A percentile compares a stretch with the other conserved stretches of the same genome.
phyloP scores from a whole-genome alignment of 176 grass and related monocot genomes.

The Paspalum notatum region DNA sequence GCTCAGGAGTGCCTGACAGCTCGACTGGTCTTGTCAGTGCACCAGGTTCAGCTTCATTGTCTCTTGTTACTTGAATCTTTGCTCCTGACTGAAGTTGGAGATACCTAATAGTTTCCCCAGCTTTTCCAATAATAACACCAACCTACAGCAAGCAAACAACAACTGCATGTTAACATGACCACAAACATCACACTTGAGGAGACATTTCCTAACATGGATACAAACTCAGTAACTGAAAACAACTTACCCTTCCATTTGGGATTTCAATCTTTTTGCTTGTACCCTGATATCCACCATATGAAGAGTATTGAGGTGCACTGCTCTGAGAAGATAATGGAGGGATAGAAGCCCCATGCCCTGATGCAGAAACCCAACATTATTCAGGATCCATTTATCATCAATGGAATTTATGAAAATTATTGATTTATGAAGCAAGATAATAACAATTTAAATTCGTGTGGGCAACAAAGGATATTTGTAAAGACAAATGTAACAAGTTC shows the following conservation, averaged over 20 bases:
- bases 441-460: not conserved
- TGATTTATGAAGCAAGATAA: not conserved
- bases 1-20: conserved; percentile 81
- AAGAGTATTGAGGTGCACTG: conserved; percentile 51
- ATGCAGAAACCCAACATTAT: conserved; percentile 31
- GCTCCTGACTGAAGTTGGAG: conserved; percentile 89
- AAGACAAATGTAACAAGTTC: not conserved
- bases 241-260: conserved; percentile 82
- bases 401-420: not conserved
- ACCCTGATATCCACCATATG: conserved; percentile 78
- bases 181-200: not conserved
- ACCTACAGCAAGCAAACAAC: conserved; percentile 51
- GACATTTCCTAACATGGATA: not conserved
- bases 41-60: conserved; percentile 81
- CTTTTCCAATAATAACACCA: conserved; percentile 94
- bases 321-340: conserved; percentile 66
- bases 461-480: not conserved
- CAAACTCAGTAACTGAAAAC: not conserved
- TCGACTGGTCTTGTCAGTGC: conserved; percentile 71
- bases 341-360: conserved; percentile 58
- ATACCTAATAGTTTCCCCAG: conserved; percentile 89
- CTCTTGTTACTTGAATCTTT: conserved; percentile 95
- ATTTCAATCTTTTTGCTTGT: conserved; percentile 89
- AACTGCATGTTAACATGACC: not conserved
- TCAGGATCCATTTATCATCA: not conserved